Evolutionary conservation across 2,329 filamentous ascomycete genomes (phyloP).

Genomic region (Cladorrhinum sp.): DNA sequence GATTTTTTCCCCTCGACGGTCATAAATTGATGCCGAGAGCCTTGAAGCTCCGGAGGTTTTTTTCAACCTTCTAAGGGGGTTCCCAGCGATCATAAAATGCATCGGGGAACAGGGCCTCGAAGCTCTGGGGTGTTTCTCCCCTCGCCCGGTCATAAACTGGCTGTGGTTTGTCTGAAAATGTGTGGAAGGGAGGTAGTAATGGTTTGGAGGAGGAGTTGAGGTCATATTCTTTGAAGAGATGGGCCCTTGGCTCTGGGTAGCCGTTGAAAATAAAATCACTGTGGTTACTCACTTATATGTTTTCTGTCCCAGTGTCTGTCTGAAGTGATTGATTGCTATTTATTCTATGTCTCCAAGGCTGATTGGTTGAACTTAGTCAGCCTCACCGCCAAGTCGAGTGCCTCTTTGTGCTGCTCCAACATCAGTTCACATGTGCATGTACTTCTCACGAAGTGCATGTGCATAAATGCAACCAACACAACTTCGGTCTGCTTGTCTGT

Average conservation of each 20-base stretch:
- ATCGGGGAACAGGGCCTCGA: not conserved
- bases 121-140: not conserved
- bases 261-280: not conserved
- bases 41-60: not conserved
- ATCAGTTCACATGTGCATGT: not conserved
- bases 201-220: not conserved
- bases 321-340: not conserved
- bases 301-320: not conserved
- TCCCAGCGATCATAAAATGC: constrained; percentile 2
- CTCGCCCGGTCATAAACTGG: not conserved
- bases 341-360: not conserved
- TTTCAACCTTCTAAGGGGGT: not conserved
- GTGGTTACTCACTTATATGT: not conserved
- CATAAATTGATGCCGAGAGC: not conserved
- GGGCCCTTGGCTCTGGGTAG: not conserved
- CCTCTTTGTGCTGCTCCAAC: not conserved
- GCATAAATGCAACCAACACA: not conserved
- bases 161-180: not conserved
- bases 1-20: not conserved
- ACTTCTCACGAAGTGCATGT: too few relatives aligned
- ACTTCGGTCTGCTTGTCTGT: not conserved
- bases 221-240: not conserved
- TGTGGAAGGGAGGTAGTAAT: not conserved
- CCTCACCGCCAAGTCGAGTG: not conserved
- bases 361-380: not conserved